These are phyloP conservation scores for Teunomyces aglyptinius DNA, from an alignment of 805 yeast genomes.

Conservation along the genomic window DNA sequence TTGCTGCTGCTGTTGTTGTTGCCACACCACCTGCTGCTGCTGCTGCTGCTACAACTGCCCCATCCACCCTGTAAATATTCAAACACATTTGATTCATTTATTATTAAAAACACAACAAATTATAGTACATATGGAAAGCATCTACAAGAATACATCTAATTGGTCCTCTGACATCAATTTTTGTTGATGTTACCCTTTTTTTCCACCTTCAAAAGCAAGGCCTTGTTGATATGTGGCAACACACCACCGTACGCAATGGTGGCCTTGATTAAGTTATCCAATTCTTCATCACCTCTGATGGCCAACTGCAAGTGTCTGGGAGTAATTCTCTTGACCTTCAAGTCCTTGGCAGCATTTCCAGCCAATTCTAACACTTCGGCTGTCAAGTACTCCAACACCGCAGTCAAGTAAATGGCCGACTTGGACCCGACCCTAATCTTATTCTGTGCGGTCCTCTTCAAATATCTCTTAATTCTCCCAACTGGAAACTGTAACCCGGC, in stretches of 20 bases:
- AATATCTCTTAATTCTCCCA: constrained; percentile 96
- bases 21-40: no score
- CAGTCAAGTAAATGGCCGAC: constrained; percentile 61
- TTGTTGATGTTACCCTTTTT: constrained; percentile 18
- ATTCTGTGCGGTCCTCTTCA: constrained; percentile 87
- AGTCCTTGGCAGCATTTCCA: constrained; percentile 32
- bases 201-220: constrained; percentile 32
- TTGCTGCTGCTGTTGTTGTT: no score
- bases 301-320: constrained; percentile 34
- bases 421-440: constrained; percentile 75
- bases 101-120: constrained; percentile 18
- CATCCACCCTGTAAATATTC: no score
- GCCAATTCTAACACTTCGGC: constrained; percentile 34
- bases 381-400: constrained; percentile 30
- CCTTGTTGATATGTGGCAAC: constrained; percentile 34
- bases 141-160: background rate
- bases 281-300: constrained; percentile 31
- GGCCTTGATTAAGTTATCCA: constrained; percentile 33
- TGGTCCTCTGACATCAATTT: constrained; percentile 9
- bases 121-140: background rate
- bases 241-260: constrained; percentile 34
- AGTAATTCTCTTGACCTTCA: constrained; percentile 33
- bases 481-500: constrained; percentile 97
- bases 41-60: no score
- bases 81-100: no score